These are phyloP conservation scores for Neonectria neomacrospora DNA, from an alignment of 2,329 filamentous ascomycete genomes.

Conservation along the genomic window DNA sequence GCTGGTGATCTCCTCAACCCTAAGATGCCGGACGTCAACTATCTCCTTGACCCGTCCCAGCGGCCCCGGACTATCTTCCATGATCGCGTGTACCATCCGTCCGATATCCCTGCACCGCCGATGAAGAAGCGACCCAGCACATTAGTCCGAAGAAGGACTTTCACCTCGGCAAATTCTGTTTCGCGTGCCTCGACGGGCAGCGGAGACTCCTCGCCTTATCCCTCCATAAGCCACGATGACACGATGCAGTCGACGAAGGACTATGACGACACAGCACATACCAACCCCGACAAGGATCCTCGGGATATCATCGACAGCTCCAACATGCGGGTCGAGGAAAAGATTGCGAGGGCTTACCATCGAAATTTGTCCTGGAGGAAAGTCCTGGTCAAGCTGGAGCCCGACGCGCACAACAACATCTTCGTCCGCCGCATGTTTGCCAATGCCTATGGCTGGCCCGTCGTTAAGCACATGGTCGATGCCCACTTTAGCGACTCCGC, in stretches of 20 bases:
- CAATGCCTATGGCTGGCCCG: conserved; percentile 97
- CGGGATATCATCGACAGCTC: conserved; percentile 64
- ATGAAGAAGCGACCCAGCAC: conserved; percentile 64
- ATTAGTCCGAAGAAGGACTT: conserved; percentile 48
- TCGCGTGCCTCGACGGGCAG: conserved; percentile 43
- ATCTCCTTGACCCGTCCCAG: conserved; percentile 83
- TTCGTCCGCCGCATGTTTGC: conserved; percentile 96
- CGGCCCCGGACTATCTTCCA: conserved; percentile 94
- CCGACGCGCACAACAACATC: conserved; percentile 98
- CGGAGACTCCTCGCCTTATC: conserved; percentile 50
- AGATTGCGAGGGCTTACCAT: conserved; percentile 96
- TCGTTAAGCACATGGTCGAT: conserved; percentile 93
- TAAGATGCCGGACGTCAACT: conserved; percentile 83
- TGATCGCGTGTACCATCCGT: conserved; percentile 92
- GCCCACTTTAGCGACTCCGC: conserved; percentile 87
- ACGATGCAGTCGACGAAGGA: conserved; percentile 58
- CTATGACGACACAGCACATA: conserved; percentile 63
- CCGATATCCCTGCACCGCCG: conserved; percentile 88
- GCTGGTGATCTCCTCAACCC: conserved; percentile 93
- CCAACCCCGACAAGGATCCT: conserved; percentile 56
- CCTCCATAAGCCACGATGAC: conserved; percentile 54
- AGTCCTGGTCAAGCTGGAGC: conserved; percentile 93
- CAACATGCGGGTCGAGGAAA: conserved; percentile 93
- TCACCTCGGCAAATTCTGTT: conserved; percentile 39
- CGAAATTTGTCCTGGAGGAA: conserved; percentile 94